Conservation (phyloP, 1,284 basidiomycete genomes). For the Tilletia setariae region DNA sequence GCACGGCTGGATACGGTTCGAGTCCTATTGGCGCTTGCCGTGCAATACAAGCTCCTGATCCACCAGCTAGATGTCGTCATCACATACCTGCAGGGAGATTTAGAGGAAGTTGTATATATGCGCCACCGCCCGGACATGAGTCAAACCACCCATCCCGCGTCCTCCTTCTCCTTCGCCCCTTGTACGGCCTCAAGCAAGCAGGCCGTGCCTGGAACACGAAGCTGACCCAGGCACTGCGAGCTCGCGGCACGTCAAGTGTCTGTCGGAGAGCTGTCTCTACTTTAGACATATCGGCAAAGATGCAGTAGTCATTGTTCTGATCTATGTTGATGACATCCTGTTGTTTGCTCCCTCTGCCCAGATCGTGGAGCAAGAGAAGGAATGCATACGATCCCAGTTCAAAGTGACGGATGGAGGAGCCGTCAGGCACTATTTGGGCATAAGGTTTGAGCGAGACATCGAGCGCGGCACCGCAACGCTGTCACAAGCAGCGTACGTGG, state of each 20-base stretch:
- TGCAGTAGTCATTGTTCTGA: background rate
- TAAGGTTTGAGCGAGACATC: background rate
- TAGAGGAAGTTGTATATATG: background rate
- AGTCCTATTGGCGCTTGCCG: background rate
- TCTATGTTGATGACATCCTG: background rate
- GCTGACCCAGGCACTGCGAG: background rate
- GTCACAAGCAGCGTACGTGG: background rate
- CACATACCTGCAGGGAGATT: background rate
- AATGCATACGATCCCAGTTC: background rate
- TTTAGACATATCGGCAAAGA: background rate
- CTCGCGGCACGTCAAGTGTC: background rate
- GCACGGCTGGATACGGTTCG: background rate
- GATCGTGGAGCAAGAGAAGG: background rate
- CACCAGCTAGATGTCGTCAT: background rate
- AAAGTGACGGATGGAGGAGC: background rate
- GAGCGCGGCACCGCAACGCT: background rate
- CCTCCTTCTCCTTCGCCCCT: background rate
- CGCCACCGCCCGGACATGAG: background rate
- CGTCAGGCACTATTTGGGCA: background rate
- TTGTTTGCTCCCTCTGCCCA: background rate
- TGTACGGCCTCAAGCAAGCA: background rate
- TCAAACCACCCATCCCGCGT: background rate
- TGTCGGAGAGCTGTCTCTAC: background rate
- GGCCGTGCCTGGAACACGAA: background rate
- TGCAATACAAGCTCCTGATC: no score